These are phyloP conservation scores for Xylariaceae sp. DNA, from an alignment of 2,329 filamentous ascomycete genomes.

Conservation along the genomic window DNA sequence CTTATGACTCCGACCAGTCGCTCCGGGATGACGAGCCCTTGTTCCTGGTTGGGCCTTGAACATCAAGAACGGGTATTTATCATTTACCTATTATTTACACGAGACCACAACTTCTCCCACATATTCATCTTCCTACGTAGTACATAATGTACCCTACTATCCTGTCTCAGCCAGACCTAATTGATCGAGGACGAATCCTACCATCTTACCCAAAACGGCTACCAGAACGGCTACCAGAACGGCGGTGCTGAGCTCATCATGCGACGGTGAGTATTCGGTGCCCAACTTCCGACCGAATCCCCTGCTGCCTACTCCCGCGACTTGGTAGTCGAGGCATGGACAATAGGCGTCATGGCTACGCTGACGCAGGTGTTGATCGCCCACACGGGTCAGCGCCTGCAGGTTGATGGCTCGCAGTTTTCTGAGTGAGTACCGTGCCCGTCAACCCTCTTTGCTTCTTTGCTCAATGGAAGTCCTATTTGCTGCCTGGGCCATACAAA, in stretches of 20 bases:
- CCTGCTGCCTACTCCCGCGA: neutral
- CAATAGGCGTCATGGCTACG: constrained; percentile 54
- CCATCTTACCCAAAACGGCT: neutral
- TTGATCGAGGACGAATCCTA: constrained; percentile 10
- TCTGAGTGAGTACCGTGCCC: constrained; percentile 56
- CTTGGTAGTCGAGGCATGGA: constrained; percentile 28
- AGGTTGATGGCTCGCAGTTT: constrained; percentile 70
- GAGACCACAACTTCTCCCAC: neutral
- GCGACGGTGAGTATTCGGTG: neutral
- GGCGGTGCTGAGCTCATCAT: neutral
- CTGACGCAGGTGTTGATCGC: constrained; percentile 85
- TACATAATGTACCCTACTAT: neutral
- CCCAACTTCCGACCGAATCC: neutral
- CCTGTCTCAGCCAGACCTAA: constrained; percentile 12
- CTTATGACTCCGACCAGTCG: neutral
- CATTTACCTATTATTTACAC: neutral
- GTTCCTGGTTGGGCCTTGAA: neutral
- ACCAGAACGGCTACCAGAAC: constrained; percentile 3
- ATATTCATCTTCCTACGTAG: neutral
- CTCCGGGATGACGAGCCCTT: neutral
- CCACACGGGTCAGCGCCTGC: constrained; percentile 83
- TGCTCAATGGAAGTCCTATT: neutral
- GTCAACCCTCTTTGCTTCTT: neutral
- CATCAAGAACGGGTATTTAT: neutral
- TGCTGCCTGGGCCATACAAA: neutral